These are phyloP conservation scores for Coelastrella sp. DNA, from an alignment of 139 green algal genomes.

Conservation along the genomic window DNA sequence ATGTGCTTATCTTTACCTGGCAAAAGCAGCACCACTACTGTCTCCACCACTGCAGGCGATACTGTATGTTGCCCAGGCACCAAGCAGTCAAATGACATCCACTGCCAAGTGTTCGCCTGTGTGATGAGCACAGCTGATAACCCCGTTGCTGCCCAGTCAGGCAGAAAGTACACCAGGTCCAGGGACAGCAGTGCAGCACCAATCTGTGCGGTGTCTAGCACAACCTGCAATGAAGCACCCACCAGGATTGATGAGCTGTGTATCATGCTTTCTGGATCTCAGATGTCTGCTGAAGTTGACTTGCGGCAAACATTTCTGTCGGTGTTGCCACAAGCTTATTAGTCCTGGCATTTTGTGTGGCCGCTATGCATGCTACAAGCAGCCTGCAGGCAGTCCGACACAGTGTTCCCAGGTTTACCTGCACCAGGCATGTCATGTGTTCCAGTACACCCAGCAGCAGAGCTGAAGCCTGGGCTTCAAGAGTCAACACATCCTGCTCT, in stretches of 20 bases:
- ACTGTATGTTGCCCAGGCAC: background rate
- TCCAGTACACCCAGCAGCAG: conserved; percentile 29
- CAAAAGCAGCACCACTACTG: conserved; percentile 12
- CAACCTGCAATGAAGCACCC: too few relatives aligned
- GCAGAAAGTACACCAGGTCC: conserved; percentile 11
- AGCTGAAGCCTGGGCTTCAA: background rate
- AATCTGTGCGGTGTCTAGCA: conserved; percentile 5
- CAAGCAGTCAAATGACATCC: conserved; percentile 29
- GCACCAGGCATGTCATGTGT: conserved; percentile 21
- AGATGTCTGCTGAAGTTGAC: too few relatives aligned
- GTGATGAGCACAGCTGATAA: conserved; percentile 10
- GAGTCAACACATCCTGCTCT: background rate
- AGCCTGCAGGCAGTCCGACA: background rate
- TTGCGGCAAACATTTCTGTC: too few relatives aligned
- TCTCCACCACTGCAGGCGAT: background rate
- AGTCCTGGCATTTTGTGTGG: too few relatives aligned
- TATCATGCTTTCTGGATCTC: too few relatives aligned
- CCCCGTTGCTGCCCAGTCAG: conserved; percentile 10
- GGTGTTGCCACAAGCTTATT: too few relatives aligned
- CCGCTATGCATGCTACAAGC: too few relatives aligned
- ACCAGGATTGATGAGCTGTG: too few relatives aligned
- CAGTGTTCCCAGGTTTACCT: background rate
- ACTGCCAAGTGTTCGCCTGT: conserved; percentile 27
- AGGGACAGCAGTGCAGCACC: conserved; percentile 23
- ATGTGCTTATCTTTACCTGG: too few relatives aligned